Conservation (phyloP, 805 yeast genomes). For the Cyberlindnera galapagoensis region DNA sequence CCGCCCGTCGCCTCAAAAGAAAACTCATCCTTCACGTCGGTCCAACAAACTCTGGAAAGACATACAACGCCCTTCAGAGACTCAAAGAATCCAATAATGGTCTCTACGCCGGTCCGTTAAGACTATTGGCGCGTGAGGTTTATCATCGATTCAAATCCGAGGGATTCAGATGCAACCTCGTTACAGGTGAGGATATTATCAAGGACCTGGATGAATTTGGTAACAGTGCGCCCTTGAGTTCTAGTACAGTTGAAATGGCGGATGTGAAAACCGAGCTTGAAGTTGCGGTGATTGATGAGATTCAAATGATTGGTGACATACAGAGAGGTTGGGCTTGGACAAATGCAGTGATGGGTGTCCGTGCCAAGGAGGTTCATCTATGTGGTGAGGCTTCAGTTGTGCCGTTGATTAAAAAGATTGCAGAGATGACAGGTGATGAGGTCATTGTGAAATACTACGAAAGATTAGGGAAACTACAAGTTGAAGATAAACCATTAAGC, state of each 20-base stretch:
- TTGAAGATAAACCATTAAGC: constrained; percentile 37
- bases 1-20: constrained; percentile 72
- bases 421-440: constrained; percentile 71
- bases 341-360: constrained; percentile 77
- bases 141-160: constrained; percentile 71
- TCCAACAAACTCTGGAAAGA: constrained; percentile 96
- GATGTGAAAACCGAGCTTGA: constrained; percentile 66
- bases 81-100: constrained; percentile 66
- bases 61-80: constrained; percentile 71
- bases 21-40: constrained; percentile 91
- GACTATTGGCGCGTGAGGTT: constrained; percentile 86
- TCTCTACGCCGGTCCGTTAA: constrained; percentile 89
- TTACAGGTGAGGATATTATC: constrained; percentile 94
- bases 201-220: constrained; percentile 66
- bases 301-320: constrained; percentile 85
- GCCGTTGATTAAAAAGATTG: constrained; percentile 54
- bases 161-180: constrained; percentile 67
- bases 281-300: constrained; percentile 89
- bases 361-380: constrained; percentile 78
- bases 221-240: constrained; percentile 63
- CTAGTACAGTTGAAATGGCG: constrained; percentile 93
- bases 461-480: constrained; percentile 65
- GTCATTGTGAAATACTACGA: constrained; percentile 64
- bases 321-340: constrained; percentile 94
- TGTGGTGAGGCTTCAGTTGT: constrained; percentile 92